phyloP scores from a whole-genome alignment of 768 basidiomycete species.

The Boletus rex-veris region DNA sequence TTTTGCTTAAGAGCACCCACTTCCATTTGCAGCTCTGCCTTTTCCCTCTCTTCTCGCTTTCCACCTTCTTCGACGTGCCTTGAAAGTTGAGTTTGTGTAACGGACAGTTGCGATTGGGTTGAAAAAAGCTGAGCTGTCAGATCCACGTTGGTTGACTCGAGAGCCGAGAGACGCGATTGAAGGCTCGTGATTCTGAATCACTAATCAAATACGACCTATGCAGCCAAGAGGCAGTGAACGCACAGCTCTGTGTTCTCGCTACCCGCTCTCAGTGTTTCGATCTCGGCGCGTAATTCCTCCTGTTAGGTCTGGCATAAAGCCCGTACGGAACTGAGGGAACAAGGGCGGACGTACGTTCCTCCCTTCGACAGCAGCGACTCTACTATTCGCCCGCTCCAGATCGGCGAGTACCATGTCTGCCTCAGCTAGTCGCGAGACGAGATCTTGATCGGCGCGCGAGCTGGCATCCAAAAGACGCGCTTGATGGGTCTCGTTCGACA shows the following conservation, averaged over 20 bases:
- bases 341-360: slow-evolving; percentile 63
- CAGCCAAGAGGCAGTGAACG: slow-evolving; percentile 17
- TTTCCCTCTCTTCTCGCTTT: slow-evolving; percentile 19
- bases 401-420: slow-evolving; percentile 95
- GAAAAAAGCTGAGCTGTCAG: slow-evolving; percentile 15
- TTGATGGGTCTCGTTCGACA: slow-evolving; percentile 89
- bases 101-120: slow-evolving; percentile 19
- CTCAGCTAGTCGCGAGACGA: slow-evolving; percentile 84
- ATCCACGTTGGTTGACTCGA: slow-evolving; percentile 53
- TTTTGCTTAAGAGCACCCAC: slow-evolving; percentile 64
- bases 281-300: slow-evolving; percentile 95
- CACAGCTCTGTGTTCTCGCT: slow-evolving; percentile 68
- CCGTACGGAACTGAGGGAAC: background rate
- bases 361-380: slow-evolving; percentile 88
- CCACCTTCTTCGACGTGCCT: slow-evolving; percentile 11
- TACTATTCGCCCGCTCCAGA: slow-evolving; percentile 90
- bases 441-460: slow-evolving; percentile 93
- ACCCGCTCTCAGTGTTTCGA: slow-evolving; percentile 84
- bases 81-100: slow-evolving; percentile 17
- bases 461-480: slow-evolving; percentile 89
- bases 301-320: slow-evolving; percentile 26
- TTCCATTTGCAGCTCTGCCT: slow-evolving; percentile 49
- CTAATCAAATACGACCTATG: background rate
- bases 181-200: slow-evolving; percentile 35
- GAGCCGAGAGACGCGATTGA: slow-evolving; percentile 66